Evolutionary conservation across 495 filamentous ascomycete species (phyloP), one percentile per base, ranked within the genome.

Genomic region (Xylaria nigripes): DNA sequence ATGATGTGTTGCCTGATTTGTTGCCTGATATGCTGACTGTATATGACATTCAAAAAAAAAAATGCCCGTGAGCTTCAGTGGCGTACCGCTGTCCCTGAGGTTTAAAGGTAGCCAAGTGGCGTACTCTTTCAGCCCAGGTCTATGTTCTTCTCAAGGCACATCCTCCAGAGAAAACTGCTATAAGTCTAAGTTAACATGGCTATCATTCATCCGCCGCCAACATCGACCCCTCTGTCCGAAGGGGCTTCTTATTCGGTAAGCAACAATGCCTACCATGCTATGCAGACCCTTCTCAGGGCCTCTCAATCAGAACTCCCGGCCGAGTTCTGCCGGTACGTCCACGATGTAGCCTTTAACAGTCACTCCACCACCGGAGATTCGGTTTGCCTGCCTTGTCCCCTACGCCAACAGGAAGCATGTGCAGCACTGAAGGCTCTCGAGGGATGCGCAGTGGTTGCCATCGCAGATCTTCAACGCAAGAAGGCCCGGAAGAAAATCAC

Each of bases 391-490:
- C 85, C 86, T 0, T 83, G 79, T 52, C 85, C 85, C 8, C 75
- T 88, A 59, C 86, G 83, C 60, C 84, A 88, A 64, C 84, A 84
- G 10, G 83, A 89, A 61, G 80, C 81, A 0, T 70, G 77, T 4
- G 80, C 82, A 3, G 84, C 84, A 2, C 69, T 88, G 61, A 89
- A 88, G 65, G 83, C 79, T 22, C 64, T 88, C 3, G 85, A 89
- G 65, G 85, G 79, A n/a, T 77, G 78, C 38, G 74, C 80, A n/a
- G 82, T 79, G 5, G 82, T 80, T 16, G 78, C 79, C 5, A 76
- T 90, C 55, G 82, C 79, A 13, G 72, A 85, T 62, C 63, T 86
- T 45, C 73, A 75, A 12, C 56, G 48, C 7, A 36, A 51, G 21
- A 55, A 61, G 9, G 56, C 70, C 46, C 63, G 61, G 48, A 62